Evolutionary conservation across 495 filamentous ascomycete genomes (phyloP), one percentile per base, ranked within the genome.

Genomic region (Penicillium soppii): DNA sequence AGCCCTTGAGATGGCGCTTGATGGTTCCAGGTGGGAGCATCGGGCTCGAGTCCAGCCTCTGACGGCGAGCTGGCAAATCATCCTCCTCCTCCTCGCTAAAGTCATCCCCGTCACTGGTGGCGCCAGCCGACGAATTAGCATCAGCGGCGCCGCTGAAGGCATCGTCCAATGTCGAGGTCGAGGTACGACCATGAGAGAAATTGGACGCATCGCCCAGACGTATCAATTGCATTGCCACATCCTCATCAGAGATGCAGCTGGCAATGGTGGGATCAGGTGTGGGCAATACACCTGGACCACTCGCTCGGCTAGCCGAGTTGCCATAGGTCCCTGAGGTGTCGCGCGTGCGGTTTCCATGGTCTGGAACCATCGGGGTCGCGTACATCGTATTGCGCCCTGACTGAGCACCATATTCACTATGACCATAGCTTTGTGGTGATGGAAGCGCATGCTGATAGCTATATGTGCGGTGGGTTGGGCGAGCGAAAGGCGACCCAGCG

Each of bases 201-300:
- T 92, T 91, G 25, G 91, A 90, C 56, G 89, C 84, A 62, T 95
- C 90, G n/a, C 92, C 91, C 44, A 98, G 78, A 52, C 90, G 86
- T 82, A 98, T 97, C 56, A 98, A 78, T 67, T 97, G 92, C 63
- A 96, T 83, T 41, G 94, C 94, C 58, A 96, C 94, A 70, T 98
- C 95, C 65, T 98, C 94, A 65, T 98, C 94, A 3, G 92, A 97
- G 63, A 97, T 91, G 59, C 87, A 92, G 72, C 91, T 97, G 29
- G 88, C 87, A 52, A 95, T 87, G 12, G 95, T 97, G 9, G 92
- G 91, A 53, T 96, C 92, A 4, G 94, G 95, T 3, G 95, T 97
- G 7, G 91, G 91, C 50, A 96, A 74, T 55, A 90, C 79, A n/a
- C 81, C 84, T 48, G 75, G 64, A 36, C 62, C 75, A 52, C 66